phyloP scores from a whole-genome alignment of 306 rosid species.

The Datisca glomerata region DNA sequence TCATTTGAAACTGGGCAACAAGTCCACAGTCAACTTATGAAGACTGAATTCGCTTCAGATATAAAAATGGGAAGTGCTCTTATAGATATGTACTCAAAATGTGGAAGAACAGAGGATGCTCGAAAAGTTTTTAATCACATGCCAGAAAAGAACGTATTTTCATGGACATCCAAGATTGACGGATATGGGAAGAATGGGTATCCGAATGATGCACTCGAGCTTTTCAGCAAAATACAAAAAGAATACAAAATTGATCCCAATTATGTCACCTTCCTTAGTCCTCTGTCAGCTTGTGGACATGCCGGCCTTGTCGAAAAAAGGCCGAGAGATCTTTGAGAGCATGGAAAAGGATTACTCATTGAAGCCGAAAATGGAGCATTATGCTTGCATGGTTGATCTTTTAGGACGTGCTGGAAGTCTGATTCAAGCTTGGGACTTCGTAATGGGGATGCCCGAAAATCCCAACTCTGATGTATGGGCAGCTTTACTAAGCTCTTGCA shows the following conservation, averaged over 20 bases:
- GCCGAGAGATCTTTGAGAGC: conserved; percentile 54
- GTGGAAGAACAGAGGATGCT: conserved; percentile 62
- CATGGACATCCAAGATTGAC: conserved; percentile 95
- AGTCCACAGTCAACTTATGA: conserved; percentile 64
- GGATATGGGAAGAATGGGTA: conserved; percentile 85
- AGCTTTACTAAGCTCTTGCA: conserved; percentile 76
- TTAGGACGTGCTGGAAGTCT: conserved; percentile 78
- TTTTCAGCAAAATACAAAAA: conserved; percentile 43
- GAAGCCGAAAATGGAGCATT: conserved; percentile 82
- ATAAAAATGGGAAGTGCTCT: conserved; percentile 77
- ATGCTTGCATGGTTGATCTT: conserved; percentile 84
- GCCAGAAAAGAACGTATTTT: conserved; percentile 60
- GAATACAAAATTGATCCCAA: conserved; percentile 37
- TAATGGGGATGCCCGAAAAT: conserved; percentile 47
- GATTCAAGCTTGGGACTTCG: conserved; percentile 63
- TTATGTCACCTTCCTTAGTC: conserved; percentile 68
- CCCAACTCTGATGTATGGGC: conserved; percentile 91
- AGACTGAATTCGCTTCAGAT: conserved; percentile 36
- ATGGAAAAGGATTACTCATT: conserved; percentile 48
- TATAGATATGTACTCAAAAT: conserved; percentile 74
- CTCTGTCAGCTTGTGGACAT: conserved; percentile 77
- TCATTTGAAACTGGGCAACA: conserved; percentile 64
- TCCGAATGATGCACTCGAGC: conserved; percentile 57
- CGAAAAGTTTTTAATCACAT: conserved; percentile 53
- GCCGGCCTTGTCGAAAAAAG: conserved; percentile 71